Evolutionary conservation across 768 basidiomycete genomes (phyloP), one percentile per base, ranked within the genome.

Genomic region (Solioccasus polychromus): DNA sequence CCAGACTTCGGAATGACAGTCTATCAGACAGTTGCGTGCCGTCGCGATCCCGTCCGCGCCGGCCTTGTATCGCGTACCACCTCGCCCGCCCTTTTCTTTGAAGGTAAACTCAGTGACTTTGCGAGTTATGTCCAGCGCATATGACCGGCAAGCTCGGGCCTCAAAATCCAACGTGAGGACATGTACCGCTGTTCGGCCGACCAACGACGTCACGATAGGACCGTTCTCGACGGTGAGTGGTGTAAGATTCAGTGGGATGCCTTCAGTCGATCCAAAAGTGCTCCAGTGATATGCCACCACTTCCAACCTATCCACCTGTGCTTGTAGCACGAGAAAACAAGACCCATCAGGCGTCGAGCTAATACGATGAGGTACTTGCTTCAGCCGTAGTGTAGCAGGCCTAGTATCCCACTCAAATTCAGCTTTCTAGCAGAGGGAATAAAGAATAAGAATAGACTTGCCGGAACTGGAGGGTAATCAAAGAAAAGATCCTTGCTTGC

Each of bases 1-100:
- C 80, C 80, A 82, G 18, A 80, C 75, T 14, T 80, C 78, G 0
- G 70, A 59, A 41, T 78, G 72, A 44, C 78, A 80, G 50, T 79
- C 76, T 14, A 82, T 62, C 9, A 83, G 62, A 35, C 64, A 72
- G 43, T 80, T 83, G 48, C 80, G 71, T 7, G 59, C 52, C 2
- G 69, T 70, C 6, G 41, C 20, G 15, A 35, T 44, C n/a, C 15
- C 39, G n/a, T n/a, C n/a, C n/a, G n/a, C n/a, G 0, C 43, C n/a
- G n/a, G n/a, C 45, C 6, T 23, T 20, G 12, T 41, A 44, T 8
- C 59, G 51, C 20, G 30, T 50, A 23, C 55, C 43, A 11, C 46
- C 47, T 8, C 58, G 59, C 22, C 31, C 31, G 1, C 68, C 72
- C 29, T 68, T 74, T 45, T 75, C 71, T 44, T 68, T 69, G 66